phyloP scores from a whole-genome alignment of 2,329 filamentous ascomycete species.

The Arthroderma sp. region DNA sequence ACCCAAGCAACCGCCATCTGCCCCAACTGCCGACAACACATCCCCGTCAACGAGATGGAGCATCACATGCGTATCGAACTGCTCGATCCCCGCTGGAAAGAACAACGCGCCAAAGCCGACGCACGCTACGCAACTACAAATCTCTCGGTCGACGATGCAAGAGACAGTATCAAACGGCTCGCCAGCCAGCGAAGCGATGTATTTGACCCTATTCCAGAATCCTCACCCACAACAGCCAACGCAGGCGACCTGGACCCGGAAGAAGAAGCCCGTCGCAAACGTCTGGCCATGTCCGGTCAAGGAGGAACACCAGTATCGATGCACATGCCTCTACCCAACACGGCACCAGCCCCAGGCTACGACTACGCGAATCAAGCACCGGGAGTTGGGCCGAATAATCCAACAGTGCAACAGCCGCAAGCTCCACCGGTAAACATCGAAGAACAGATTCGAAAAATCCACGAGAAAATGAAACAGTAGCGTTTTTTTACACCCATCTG shows the following conservation, averaged over 20 bases:
- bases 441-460: constrained; percentile 65
- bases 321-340: neutral
- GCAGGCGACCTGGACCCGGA: constrained; percentile 50
- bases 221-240: neutral
- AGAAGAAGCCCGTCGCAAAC: constrained; percentile 66
- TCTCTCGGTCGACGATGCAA: constrained; percentile 71
- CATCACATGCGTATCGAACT: constrained; percentile 92
- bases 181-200: constrained; percentile 79
- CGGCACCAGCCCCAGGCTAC: constrained; percentile 35
- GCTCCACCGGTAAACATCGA: constrained; percentile 55
- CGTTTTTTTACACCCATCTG: no score
- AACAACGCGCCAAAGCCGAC: constrained; percentile 82
- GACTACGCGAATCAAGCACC: constrained; percentile 40
- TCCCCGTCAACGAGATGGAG: constrained; percentile 75
- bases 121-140: constrained; percentile 76
- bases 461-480: constrained; percentile 39
- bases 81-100: constrained; percentile 87
- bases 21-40: constrained; percentile 84
- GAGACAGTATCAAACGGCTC: constrained; percentile 88
- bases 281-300: constrained; percentile 42
- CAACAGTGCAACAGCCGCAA: constrained; percentile 13
- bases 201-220: constrained; percentile 47
- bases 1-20: constrained; percentile 57
- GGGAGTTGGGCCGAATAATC: constrained; percentile 28
- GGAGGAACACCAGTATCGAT: constrained; percentile 42